These are phyloP conservation scores for Rhodotorula glutinis DNA, from an alignment of 1,284 basidiomycete genomes.

Conservation along the genomic window DNA sequence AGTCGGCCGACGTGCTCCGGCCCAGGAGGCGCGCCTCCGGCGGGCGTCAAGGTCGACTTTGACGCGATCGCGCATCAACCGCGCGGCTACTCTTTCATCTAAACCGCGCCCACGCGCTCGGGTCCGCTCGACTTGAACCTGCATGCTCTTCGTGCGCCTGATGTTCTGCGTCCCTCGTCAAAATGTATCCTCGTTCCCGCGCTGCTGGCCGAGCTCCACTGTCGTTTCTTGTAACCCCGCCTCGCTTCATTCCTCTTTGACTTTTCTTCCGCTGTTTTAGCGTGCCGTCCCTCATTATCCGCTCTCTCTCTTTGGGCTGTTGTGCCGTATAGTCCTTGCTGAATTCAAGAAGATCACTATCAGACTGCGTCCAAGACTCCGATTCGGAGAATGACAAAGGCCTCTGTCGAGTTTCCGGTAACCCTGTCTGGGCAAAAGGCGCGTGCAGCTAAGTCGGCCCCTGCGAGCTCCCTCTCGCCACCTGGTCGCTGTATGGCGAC, in stretches of 20 bases:
- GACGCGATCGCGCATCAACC: slow-evolving; percentile 12
- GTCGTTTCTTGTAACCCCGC: background rate
- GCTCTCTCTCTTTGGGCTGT: too few species aligned
- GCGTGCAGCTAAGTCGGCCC: too few species aligned
- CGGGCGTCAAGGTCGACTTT: slow-evolving; percentile 9
- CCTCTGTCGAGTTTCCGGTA: too few species aligned
- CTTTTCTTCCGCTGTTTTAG: background rate
- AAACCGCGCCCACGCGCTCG: background rate
- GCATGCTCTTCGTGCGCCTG: background rate
- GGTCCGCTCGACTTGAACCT: too few species aligned
- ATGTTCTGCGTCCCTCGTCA: background rate
- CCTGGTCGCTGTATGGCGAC: background rate
- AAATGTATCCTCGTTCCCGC: background rate
- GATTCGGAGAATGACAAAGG: too few species aligned
- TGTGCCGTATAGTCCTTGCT: too few species aligned
- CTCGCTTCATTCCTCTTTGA: background rate
- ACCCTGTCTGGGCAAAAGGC: too few species aligned
- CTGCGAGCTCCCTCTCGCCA: too few species aligned
- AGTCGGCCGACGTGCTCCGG: slow-evolving; percentile 9
- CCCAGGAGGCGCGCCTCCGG: background rate
- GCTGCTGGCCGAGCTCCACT: background rate
- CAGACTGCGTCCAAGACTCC: too few species aligned
- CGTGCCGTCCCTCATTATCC: too few species aligned
- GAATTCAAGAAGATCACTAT: too few species aligned
- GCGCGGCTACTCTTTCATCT: slow-evolving; percentile 34